These are phyloP conservation scores for Heracleum sosnowskyi DNA, from an alignment of 129 eudicot genomes.

Conservation along the genomic window DNA sequence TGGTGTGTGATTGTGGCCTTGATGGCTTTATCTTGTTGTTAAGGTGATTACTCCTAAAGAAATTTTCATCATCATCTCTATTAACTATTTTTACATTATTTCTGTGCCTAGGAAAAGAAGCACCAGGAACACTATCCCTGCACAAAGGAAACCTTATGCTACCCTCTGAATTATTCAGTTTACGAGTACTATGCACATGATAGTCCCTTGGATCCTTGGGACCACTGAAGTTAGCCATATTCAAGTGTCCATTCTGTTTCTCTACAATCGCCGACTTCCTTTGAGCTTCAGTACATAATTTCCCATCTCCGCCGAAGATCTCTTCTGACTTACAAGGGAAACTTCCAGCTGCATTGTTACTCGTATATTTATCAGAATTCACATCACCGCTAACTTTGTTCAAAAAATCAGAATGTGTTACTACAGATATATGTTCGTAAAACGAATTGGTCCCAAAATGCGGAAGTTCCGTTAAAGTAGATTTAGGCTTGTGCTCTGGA, in stretches of 20 bases:
- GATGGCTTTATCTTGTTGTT: constrained; percentile 49
- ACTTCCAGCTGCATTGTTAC: background rate
- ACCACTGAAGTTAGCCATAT: constrained; percentile 26
- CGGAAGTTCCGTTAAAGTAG: constrained; percentile 26
- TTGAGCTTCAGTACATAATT: constrained; percentile 1
- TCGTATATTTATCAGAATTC: constrained; percentile 25
- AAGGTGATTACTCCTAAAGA: constrained; percentile 45
- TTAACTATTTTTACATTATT: constrained; percentile 58
- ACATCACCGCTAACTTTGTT: constrained; percentile 32
- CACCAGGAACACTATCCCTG: constrained; percentile 44
- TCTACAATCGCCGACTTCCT: constrained; percentile 10
- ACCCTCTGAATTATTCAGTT: constrained; percentile 35
- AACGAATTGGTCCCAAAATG: constrained; percentile 38
- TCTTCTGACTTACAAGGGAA: background rate
- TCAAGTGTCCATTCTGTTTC: constrained; percentile 31
- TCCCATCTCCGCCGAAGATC: background rate
- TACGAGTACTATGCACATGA: constrained; percentile 34
- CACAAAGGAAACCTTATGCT: constrained; percentile 62
- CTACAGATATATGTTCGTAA: constrained; percentile 37
- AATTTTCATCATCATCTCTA: constrained; percentile 96
- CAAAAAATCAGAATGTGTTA: constrained; percentile 34
- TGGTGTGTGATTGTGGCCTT: constrained; percentile 50
- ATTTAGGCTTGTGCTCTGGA: constrained; percentile 26
- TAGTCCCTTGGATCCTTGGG: constrained; percentile 35
- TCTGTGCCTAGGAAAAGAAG: constrained; percentile 49